These are phyloP conservation scores for Agrocybe praecox DNA, from an alignment of 768 basidiomycete genomes.

Conservation along the genomic window DNA sequence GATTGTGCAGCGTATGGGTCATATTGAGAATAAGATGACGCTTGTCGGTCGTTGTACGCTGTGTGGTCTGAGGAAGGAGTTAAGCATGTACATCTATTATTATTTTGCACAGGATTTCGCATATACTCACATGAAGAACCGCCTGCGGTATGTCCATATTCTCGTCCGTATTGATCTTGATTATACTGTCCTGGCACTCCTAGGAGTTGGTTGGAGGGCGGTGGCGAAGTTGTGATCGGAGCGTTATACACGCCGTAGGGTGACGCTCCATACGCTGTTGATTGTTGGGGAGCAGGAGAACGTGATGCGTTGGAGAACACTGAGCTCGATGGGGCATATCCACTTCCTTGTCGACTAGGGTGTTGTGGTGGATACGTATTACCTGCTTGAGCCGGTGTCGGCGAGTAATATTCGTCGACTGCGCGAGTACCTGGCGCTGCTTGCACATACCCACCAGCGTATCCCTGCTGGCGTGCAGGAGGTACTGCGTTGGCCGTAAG, in stretches of 20 bases:
- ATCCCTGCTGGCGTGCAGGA: slow-evolving; percentile 31
- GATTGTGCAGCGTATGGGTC: slow-evolving; percentile 45
- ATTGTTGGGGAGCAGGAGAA: slow-evolving; percentile 18
- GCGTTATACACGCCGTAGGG: slow-evolving; percentile 28
- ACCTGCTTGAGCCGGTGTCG: slow-evolving; percentile 26
- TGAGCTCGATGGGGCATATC: slow-evolving; percentile 38
- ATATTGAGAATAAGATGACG: slow-evolving; percentile 48
- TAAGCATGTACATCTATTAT: slow-evolving; percentile 1
- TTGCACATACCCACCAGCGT: slow-evolving; percentile 65
- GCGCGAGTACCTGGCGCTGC: slow-evolving; percentile 67
- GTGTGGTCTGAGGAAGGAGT: slow-evolving; percentile 45
- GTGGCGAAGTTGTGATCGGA: slow-evolving; percentile 27
- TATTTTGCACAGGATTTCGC: slow-evolving; percentile 19
- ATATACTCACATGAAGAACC: slow-evolving; percentile 54
- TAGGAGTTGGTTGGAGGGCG: slow-evolving; percentile 36
- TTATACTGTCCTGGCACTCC: slow-evolving; percentile 30
- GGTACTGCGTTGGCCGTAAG: slow-evolving; percentile 32
- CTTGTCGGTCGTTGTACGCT: slow-evolving; percentile 51
- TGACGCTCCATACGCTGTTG: slow-evolving; percentile 24
- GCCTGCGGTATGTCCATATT: slow-evolving; percentile 58
- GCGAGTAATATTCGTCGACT: slow-evolving; percentile 71
- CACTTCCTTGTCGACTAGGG: slow-evolving; percentile 34
- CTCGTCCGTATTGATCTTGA: slow-evolving; percentile 33
- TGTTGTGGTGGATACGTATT: slow-evolving; percentile 46
- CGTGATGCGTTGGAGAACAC: slow-evolving; percentile 14